Evolutionary conservation across 768 basidiomycete species (phyloP), one percentile per base, ranked within the genome.

Genomic region (Suillus fuscotomentosus): DNA sequence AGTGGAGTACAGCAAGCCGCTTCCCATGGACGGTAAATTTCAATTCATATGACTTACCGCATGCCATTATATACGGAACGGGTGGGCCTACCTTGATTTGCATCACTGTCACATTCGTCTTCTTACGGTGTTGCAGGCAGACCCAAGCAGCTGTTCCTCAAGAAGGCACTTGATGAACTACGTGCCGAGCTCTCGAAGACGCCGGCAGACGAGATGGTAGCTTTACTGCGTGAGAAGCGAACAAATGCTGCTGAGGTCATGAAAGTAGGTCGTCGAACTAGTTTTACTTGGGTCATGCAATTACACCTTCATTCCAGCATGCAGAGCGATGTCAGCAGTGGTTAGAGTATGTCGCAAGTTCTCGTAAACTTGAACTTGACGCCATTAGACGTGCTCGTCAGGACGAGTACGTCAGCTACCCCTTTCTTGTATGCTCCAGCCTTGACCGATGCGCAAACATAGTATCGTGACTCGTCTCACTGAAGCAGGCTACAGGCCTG

Each of bases 311-410:
- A 20, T 42, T 59, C 22, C 39, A 59, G 57, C 57, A 59, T 42
- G 57, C 57, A 41, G 24, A 42, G 17, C 24, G 20, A 31, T 59
- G 57, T 20, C 24, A 20, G 11, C 24, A 20, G 24, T 59, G 57
- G 57, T 42, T 24, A 43, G 8, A 42, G 24, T 59, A 27, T 8
- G 57, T 59, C 3, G 57, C 57, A 13, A 59, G 27, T 31, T 59
- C 41, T 59, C 57, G 57, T 17, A 59, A 59, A 59, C 3, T 42
- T 31, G 57, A 59, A 59, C 57, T 59, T 20, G 41, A 42, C 27
- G 41, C 13, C 17, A 20, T 59, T 27, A 42, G 57, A 42, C 10
- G 57, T 27, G 11, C 3, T 31, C 57, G 57, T 24, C 41, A 41
- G 41, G 41, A 59, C 17, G 57, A 41, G 57, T 59, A 22, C 11